Evolutionary conservation across 2,329 filamentous ascomycete genomes (phyloP), one percentile per base, ranked within the genome.

Genomic region (Sarocladium kiliense): DNA sequence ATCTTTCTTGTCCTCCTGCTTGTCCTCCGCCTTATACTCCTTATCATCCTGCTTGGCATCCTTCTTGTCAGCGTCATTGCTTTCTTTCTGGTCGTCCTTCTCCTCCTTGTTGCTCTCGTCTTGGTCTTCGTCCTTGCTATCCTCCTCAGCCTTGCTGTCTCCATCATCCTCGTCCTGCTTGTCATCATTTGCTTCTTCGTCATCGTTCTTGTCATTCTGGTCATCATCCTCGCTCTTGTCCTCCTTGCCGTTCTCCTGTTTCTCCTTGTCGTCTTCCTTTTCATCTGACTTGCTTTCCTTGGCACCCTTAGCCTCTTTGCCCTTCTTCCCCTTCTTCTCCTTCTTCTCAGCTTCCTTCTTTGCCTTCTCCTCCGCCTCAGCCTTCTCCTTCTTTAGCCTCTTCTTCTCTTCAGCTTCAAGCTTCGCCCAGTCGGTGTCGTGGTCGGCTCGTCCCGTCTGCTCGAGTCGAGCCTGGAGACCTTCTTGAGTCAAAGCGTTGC

Each of bases 371-470:
- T 75, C 70, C 2, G 71, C 66, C 53, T 71, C 69, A 55, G 72
- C 65, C 65, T 73, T 71, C 58, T 71, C 65, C 61, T 69, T 71
- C 58, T 64, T 70, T 0, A 66, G 56, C 26, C 65, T 69, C 44
- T 68, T 60, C 58, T 61, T 72, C 58, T 78, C 76, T 54, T 74
- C 65, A 3, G 67, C 60, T 58, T 79, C 76, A 9, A 76, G 58
- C 64, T 73, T 73, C 6, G 62, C 66, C 78, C 78, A 81, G 59
- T 81, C 68, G 41, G 68, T 68, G 0, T 67, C 63, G 41, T 70
- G 68, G 10, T 73, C 64, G 25, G 69, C 68, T 26, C 62, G 63
- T n/a, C 64, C 68, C 0, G 62, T 53, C 30, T 53, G 49, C 18
- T 53, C 49, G 6, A 53, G 27, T 5, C 49, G 27, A 3, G 6